phyloP scores from a whole-genome alignment of 805 yeast species.

The Nakazawaea ishiwadae region DNA sequence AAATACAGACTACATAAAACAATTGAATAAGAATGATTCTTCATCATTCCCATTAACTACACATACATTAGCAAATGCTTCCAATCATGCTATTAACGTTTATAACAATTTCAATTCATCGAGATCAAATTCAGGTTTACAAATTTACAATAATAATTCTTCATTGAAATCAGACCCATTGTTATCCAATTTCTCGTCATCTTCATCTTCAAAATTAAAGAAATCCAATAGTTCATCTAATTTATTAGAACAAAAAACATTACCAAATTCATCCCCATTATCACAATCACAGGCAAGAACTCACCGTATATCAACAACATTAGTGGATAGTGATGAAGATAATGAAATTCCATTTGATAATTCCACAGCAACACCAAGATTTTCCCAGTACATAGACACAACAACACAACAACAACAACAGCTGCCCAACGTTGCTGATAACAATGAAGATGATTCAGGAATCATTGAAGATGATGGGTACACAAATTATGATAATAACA shows the following conservation, averaged over 20 bases:
- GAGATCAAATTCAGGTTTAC: conserved; percentile 17
- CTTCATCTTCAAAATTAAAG: too few species aligned
- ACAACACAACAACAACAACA: background rate
- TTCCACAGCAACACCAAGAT: conserved; percentile 17
- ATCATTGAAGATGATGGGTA: conserved; percentile 27
- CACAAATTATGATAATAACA: conserved; percentile 39
- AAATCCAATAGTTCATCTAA: background rate
- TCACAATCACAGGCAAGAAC: too few species aligned
- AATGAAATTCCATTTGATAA: conserved; percentile 13
- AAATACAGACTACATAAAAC: conserved; percentile 20
- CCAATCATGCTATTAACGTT: conserved; percentile 24
- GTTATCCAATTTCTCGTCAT: too few species aligned
- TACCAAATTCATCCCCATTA: background rate
- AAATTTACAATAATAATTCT: conserved; percentile 10
- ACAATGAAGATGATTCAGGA: conserved; percentile 7
- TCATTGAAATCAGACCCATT: background rate
- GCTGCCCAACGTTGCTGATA: too few species aligned
- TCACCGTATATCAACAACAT: too few species aligned
- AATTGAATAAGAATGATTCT: conserved; percentile 25
- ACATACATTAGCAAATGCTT: conserved; percentile 18
- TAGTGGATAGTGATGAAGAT: too few species aligned
- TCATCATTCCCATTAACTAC: conserved; percentile 27
- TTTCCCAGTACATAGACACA: conserved; percentile 10
- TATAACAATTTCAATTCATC: conserved; percentile 18
- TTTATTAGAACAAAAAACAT: background rate